Evolutionary conservation across 345 rosid species (phyloP), one percentile per base, ranked within the genome.

Genomic region (Excoecaria cochinchinensis): DNA sequence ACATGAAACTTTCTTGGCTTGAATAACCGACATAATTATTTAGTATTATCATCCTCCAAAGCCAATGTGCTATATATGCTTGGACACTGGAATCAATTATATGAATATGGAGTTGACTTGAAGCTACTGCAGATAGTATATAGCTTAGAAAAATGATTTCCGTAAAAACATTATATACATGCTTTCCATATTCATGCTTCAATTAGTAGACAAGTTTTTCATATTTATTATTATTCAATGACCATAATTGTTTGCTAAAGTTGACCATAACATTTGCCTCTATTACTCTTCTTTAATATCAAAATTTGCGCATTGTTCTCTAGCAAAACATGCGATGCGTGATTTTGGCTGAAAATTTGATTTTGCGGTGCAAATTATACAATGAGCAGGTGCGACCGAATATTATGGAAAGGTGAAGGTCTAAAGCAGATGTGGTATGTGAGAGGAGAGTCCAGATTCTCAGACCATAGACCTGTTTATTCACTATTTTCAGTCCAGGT

Each of bases 401-500:
- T 95, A 79, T 48, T 92, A 78, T 95, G 97, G 97, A 91, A 78
- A 88, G 99, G 99, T 22, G 93, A 90, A 19, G 97, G 92, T 25
- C 63, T 95, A 74, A 87, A 88, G 76, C 99, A 95, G 66, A 64
- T 90, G 60, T 81, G 88, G 85, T 95, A 95, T 38, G 53, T 73
- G 38, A 86, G 99, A 76, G 97, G 97, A 67, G 97, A 92, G 85
- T 95, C 97, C 13, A 90, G 80, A 84, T 95, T 95, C 84, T 95
- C 99, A 19, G 99, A 95, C 84, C 99, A 95, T 69, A 78, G 97
- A 72, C 97, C 99, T n/a, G 99, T 95, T 73, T 86, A 81, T 48
- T 92, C 97, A 6, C 69, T 91, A 21, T 95, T 95, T 78, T 88
- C 91, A 17, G 90, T 90, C 71, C 85, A 87, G 56, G 81, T 88